These are phyloP conservation scores for Colletotrichum filicis DNA, from an alignment of 2,329 filamentous ascomycete genomes.

Conservation along the genomic window DNA sequence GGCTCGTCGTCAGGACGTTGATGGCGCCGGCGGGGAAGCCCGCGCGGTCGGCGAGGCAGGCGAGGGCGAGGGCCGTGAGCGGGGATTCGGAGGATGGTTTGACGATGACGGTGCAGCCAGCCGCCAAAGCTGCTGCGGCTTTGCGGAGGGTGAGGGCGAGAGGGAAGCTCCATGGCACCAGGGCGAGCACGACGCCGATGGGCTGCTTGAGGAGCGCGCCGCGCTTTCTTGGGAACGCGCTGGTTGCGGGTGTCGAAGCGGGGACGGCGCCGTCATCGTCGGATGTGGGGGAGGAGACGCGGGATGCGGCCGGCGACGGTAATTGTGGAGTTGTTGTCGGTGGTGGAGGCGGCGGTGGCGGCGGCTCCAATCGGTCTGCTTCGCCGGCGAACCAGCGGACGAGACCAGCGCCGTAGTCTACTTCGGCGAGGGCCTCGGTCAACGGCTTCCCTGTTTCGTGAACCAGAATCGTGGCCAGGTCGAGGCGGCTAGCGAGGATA, in stretches of 20 bases:
- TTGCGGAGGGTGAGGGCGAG: slow-evolving; percentile 61
- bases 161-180: slow-evolving; percentile 69
- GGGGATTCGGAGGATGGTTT: slow-evolving; percentile 43
- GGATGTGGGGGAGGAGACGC: not conserved
- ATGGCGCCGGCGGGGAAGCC: slow-evolving; percentile 82
- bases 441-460: slow-evolving; percentile 69
- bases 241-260: not conserved
- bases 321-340: not conserved
- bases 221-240: not conserved
- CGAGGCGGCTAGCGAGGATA: slow-evolving; percentile 48
- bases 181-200: slow-evolving; percentile 46
- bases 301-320: not conserved
- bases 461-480: slow-evolving; percentile 52
- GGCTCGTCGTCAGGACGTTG: slow-evolving; percentile 79
- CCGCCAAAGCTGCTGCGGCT: slow-evolving; percentile 68
- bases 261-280: not conserved
- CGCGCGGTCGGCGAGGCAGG: slow-evolving; percentile 72
- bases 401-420: slow-evolving; percentile 66
- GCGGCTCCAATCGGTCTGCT: slow-evolving; percentile 63
- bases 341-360: not conserved
- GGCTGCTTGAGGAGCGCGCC: slow-evolving; percentile 41
- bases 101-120: slow-evolving; percentile 77
- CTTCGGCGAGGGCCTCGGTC: slow-evolving; percentile 62
- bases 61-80: slow-evolving; percentile 57
- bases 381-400: slow-evolving; percentile 68